A percentile compares a stretch with the other conserved stretches of the same genome.
phyloP scores from a whole-genome alignment of 768 basidiomycete genomes.

The Sarcomyxa edulis region DNA sequence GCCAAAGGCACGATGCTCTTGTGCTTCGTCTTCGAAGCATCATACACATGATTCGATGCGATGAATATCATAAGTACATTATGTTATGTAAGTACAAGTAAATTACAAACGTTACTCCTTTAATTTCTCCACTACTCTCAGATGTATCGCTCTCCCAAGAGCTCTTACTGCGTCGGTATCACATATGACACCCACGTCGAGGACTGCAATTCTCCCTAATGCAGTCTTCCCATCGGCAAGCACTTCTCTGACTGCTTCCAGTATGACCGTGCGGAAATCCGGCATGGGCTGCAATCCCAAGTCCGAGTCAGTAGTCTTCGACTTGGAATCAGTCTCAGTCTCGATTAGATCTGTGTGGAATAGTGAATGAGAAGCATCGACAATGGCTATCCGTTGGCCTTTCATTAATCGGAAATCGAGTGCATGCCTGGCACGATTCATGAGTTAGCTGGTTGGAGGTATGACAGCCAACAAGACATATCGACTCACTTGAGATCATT shows the following conservation, averaged over 20 bases:
- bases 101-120: slow-evolving; percentile 6
- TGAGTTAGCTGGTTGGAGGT: slow-evolving; percentile 3
- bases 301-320: slow-evolving; percentile 7
- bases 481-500: slow-evolving; percentile 53
- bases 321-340: not conserved
- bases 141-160: slow-evolving; percentile 45
- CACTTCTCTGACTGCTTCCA: slow-evolving; percentile 41
- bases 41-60: not conserved
- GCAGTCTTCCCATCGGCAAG: slow-evolving; percentile 19
- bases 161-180: slow-evolving; percentile 39
- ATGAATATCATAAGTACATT: slow-evolving; percentile 5
- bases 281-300: slow-evolving; percentile 57
- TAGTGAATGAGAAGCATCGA: slow-evolving; percentile 70
- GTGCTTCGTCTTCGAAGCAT: too few relatives aligned
- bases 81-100: slow-evolving; percentile 11
- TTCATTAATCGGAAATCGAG: slow-evolving; percentile 77
- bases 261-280: slow-evolving; percentile 45
- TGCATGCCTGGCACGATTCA: slow-evolving; percentile 59
- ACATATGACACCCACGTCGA: slow-evolving; percentile 64
- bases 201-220: slow-evolving; percentile 41
- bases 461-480: not conserved
- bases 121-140: slow-evolving; percentile 31
- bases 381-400: slow-evolving; percentile 56
- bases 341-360: slow-evolving; percentile 19
- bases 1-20: too few relatives aligned